Evolutionary conservation across 371 early-diverging fungal genomes (phyloP).

Genomic region (Mortierella sp.): DNA sequence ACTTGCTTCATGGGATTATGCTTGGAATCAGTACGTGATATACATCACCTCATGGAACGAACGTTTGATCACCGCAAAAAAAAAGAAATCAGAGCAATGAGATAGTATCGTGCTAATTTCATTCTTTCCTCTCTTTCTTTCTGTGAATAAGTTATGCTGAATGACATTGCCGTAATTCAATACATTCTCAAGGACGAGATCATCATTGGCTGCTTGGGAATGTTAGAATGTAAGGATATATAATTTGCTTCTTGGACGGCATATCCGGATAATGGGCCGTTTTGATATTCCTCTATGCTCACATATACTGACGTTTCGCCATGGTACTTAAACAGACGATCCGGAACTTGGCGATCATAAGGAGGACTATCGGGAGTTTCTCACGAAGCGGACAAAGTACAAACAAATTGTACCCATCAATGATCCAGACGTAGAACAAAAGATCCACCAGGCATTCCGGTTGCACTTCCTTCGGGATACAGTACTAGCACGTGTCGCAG

Average conservation of each 20-base stretch:
- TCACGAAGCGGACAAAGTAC: conserved; percentile 70
- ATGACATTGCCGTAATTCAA: conserved; percentile 77
- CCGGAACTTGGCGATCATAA: conserved; percentile 75
- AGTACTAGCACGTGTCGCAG: conserved; percentile 77
- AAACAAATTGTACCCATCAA: conserved; percentile 85
- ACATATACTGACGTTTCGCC: neutral
- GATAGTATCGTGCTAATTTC: too few species aligned
- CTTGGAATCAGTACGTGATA: conserved; percentile 75
- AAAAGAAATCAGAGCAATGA: too few species aligned
- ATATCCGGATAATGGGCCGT: neutral
- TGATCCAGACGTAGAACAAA: conserved; percentile 71
- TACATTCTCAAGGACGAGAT: conserved; percentile 80
- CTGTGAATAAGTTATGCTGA: conserved; percentile 64
- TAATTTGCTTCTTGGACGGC: neutral
- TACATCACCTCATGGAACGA: neutral
- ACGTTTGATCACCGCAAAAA: too few species aligned
- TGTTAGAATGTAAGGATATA: conserved; percentile 82
- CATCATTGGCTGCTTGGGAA: conserved; percentile 76
- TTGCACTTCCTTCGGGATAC: conserved; percentile 87
- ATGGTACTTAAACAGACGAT: conserved; percentile 66
- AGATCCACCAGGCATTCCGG: conserved; percentile 88
- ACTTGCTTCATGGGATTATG: conserved; percentile 77
- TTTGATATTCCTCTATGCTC: neutral
- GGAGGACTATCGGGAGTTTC: conserved; percentile 78
- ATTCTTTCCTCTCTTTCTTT: neutral